Percentiles rank a stretch among this genome's conserved stretches.
phyloP scores from a whole-genome alignment of 2,329 filamentous ascomycete genomes.

The Sordariomycetes sp. region DNA sequence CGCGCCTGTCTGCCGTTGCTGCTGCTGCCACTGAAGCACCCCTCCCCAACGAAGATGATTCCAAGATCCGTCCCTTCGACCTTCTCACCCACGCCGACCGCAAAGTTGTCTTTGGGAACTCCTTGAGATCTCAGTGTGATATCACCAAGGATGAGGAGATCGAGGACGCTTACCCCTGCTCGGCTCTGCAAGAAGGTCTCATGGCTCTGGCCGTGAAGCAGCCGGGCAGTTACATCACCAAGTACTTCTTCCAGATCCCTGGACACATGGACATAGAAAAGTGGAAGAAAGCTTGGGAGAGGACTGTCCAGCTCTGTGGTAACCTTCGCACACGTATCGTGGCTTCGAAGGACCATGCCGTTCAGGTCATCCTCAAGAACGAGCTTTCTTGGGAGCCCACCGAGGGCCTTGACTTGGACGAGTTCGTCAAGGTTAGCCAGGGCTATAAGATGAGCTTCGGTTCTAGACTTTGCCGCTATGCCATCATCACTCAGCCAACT shows the following conservation, averaged over 20 bases:
- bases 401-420: background rate
- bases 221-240: constrained; percentile 21
- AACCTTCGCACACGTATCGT: constrained; percentile 6
- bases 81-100: background rate
- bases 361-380: constrained; percentile 4
- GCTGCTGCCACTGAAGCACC: background rate
- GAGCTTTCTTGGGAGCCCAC: constrained; percentile 2
- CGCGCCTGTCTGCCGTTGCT: constrained; percentile 1
- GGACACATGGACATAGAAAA: constrained; percentile 9
- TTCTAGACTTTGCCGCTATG: constrained; percentile 7
- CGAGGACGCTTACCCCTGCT: constrained; percentile 40
- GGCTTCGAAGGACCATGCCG: constrained; percentile 2
- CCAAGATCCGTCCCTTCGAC: background rate
- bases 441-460: constrained; percentile 6
- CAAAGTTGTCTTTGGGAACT: background rate
- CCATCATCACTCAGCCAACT: constrained; percentile 1
- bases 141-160: constrained; percentile 11
- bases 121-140: constrained; percentile 1
- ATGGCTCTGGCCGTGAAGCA: constrained; percentile 34
- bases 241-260: constrained; percentile 12
- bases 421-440: background rate
- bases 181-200: constrained; percentile 37
- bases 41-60: background rate
- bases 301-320: constrained; percentile 3
- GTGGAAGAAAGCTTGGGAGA: constrained; percentile 16